phyloP scores from a whole-genome alignment of 78 protist genomes.

The Dictyostelium firmibasis region DNA sequence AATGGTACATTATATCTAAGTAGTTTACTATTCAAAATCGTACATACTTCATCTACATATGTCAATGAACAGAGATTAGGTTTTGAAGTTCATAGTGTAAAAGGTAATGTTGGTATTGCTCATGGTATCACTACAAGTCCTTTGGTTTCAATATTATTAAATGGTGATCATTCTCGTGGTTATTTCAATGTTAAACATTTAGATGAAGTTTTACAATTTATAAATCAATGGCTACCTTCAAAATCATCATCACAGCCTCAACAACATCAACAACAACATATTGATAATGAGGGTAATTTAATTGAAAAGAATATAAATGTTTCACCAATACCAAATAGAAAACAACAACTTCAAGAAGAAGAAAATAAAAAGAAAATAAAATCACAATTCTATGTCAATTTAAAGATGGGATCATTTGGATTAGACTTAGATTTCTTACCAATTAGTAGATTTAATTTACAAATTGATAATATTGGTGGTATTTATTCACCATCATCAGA shows the following conservation, averaged over 20 bases:
- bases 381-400: slow-evolving; percentile 49
- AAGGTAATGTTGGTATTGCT: slow-evolving; percentile 56
- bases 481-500: slow-evolving; percentile 48
- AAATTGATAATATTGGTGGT: slow-evolving; percentile 63
- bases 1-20: slow-evolving; percentile 50
- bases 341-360: not conserved
- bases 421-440: slow-evolving; percentile 72
- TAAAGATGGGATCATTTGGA: slow-evolving; percentile 37
- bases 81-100: slow-evolving; percentile 5
- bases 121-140: slow-evolving; percentile 72
- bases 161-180: slow-evolving; percentile 30
- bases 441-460: slow-evolving; percentile 52
- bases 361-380: slow-evolving; percentile 4
- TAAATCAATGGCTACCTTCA: slow-evolving; percentile 53
- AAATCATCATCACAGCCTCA: not conserved
- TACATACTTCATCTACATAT: not conserved
- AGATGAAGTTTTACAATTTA: slow-evolving; percentile 34
- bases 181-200: slow-evolving; percentile 43
- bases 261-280: not conserved
- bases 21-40: slow-evolving; percentile 36
- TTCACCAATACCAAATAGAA: slow-evolving; percentile 37
- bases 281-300: not conserved
- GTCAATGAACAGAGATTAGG: slow-evolving; percentile 43
- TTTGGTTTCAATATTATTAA: slow-evolving; percentile 10
- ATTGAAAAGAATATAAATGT: slow-evolving; percentile 2